These are phyloP conservation scores for Penicilliopsis zonata DNA, from an alignment of 495 filamentous ascomycete species.

Conservation along the genomic window DNA sequence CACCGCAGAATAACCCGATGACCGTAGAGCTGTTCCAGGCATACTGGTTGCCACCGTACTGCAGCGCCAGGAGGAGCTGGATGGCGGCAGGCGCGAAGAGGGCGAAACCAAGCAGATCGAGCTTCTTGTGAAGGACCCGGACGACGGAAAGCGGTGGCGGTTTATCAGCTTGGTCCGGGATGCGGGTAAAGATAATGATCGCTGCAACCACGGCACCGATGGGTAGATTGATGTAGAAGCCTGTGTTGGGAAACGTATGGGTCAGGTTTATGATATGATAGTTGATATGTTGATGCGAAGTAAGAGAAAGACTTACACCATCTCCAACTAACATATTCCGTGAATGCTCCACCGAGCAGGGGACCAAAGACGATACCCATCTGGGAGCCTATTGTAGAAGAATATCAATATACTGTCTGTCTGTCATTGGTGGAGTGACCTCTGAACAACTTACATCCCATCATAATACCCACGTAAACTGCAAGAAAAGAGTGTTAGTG, in stretches of 20 bases:
- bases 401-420: too few species aligned
- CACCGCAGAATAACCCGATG: conserved; percentile 41
- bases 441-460: conserved; percentile 24
- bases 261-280: too few species aligned
- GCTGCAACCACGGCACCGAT: conserved; percentile 38
- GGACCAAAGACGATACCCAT: conserved; percentile 35
- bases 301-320: conserved; percentile 31
- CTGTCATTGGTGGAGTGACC: too few species aligned
- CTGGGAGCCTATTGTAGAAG: conserved; percentile 15
- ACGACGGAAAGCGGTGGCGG: conserved; percentile 21
- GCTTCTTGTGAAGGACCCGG: conserved; percentile 13
- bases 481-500: conserved; percentile 4
- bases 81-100: conserved; percentile 32
- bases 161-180: conserved; percentile 33
- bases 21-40: conserved; percentile 34
- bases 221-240: conserved; percentile 57
- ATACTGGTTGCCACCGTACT: conserved; percentile 27
- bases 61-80: conserved; percentile 38
- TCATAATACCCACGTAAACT: conserved; percentile 20
- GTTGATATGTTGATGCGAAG: too few species aligned
- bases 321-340: conserved; percentile 38
- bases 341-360: conserved; percentile 46
- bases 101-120: conserved; percentile 33
- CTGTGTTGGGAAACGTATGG: too few species aligned
- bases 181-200: conserved; percentile 32